A percentile compares a stretch with the other conserved stretches of the same genome.
Conservation (phyloP, 768 basidiomycete species). For the Dentipellis fragilis region DNA sequence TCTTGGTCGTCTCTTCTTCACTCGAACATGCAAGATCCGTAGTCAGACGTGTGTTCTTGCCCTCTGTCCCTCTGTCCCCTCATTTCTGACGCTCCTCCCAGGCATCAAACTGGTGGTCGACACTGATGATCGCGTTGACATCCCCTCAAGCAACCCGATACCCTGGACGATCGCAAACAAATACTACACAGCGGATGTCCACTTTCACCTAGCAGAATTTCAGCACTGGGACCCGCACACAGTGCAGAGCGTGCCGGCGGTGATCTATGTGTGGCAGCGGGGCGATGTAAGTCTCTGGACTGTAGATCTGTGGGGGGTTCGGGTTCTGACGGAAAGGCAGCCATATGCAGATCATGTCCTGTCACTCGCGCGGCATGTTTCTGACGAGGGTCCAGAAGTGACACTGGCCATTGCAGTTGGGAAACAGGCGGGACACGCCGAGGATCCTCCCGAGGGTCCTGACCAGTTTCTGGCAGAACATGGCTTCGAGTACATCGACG, state of each 20-base stretch:
- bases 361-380: conserved; percentile 37
- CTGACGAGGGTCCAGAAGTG: conserved; percentile 57
- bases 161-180: conserved; percentile 75
- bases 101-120: conserved; percentile 18
- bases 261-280: conserved; percentile 61
- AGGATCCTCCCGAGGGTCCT: conserved; percentile 30
- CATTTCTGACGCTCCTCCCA: conserved; percentile 6
- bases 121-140: conserved; percentile 2
- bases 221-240: conserved; percentile 31
- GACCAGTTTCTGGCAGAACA: conserved; percentile 58
- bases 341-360: conserved; percentile 48
- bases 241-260: conserved; percentile 47
- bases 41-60: conserved; percentile 18
- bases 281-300: conserved; percentile 49
- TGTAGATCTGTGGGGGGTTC: no score
- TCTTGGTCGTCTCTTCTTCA: conserved; percentile 18
- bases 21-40: conserved; percentile 15
- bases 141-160: conserved; percentile 19
- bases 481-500: conserved; percentile 75
- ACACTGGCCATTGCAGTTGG: conserved; percentile 54
- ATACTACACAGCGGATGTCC: conserved; percentile 73
- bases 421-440: conserved; percentile 14
- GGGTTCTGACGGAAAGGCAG: conserved; percentile 21
- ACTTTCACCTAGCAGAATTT: conserved; percentile 47
- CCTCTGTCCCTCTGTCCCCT: neutral